Conservation (phyloP, 495 filamentous ascomycete species). For the Xylaria scruposa region DNA sequence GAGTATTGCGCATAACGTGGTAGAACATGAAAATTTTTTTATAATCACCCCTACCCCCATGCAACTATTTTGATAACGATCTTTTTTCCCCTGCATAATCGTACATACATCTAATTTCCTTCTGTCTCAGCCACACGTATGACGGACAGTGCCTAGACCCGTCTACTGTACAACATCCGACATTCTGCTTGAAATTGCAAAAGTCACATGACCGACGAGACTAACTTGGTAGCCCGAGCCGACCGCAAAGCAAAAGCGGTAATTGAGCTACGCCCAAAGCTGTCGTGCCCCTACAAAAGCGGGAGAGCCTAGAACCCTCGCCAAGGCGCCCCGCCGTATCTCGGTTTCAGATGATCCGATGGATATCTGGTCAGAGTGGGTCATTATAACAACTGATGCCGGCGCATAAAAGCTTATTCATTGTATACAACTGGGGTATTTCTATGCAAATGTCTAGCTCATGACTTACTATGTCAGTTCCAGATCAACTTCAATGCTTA, state of each 20-base stretch:
- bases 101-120: background rate
- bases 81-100: background rate
- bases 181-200: background rate
- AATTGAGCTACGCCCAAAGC: background rate
- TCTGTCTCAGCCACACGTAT: background rate
- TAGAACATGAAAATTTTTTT: no score
- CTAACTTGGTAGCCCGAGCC: background rate
- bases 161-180: background rate
- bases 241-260: constrained; percentile 3
- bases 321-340: background rate
- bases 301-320: background rate
- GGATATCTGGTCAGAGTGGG: background rate
- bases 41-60: no score
- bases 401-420: background rate
- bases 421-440: background rate
- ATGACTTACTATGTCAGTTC: no score
- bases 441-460: background rate
- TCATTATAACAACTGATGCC: background rate
- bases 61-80: no score
- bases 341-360: background rate
- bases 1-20: no score
- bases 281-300: background rate
- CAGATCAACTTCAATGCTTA: no score
- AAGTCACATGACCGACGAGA: background rate
- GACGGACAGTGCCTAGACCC: background rate